A percentile compares a stretch with the other conserved stretches of the same genome.
phyloP scores from a whole-genome alignment of 805 yeast genomes.

The Hagleromyces aurorensis region DNA sequence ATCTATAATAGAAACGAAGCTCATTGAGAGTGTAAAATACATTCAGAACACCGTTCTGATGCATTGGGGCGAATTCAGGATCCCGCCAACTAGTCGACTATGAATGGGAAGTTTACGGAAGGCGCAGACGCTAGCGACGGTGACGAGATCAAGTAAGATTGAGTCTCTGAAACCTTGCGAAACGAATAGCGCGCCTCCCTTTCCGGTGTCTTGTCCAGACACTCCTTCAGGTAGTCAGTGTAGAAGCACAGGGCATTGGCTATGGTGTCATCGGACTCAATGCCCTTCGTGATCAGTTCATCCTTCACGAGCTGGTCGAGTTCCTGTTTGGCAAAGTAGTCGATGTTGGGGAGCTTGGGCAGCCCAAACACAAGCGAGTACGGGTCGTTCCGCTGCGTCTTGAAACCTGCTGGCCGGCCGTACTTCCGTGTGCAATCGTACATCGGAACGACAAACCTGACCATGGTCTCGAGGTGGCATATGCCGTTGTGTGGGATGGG shows the following conservation, averaged over 20 bases:
- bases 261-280: slow-evolving; percentile 10
- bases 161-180: too few species aligned
- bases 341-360: slow-evolving; percentile 62
- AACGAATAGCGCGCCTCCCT: slow-evolving; percentile 23
- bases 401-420: slow-evolving; percentile 63
- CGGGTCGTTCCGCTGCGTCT: slow-evolving; percentile 43
- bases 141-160: too few species aligned
- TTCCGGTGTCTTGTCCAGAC: slow-evolving; percentile 5
- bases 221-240: slow-evolving; percentile 7
- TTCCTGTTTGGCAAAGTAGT: slow-evolving; percentile 35
- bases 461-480: slow-evolving; percentile 56
- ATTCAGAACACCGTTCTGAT: too few species aligned
- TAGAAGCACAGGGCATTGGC: slow-evolving; percentile 14
- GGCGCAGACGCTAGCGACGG: too few species aligned
- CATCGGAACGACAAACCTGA: slow-evolving; percentile 56
- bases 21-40: too few species aligned
- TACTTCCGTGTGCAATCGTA: slow-evolving; percentile 58
- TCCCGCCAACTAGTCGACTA: too few species aligned
- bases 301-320: slow-evolving; percentile 8
- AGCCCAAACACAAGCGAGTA: slow-evolving; percentile 58
- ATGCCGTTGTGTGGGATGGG: slow-evolving; percentile 68
- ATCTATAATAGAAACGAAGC: too few species aligned
- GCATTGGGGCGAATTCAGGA: too few species aligned
- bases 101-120: too few species aligned
- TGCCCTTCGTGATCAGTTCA: slow-evolving; percentile 2